Percentiles rank a stretch among this genome's conserved stretches.
phyloP scores from a whole-genome alignment of 495 filamentous ascomycete genomes.

The Gamarada debralockiae region DNA sequence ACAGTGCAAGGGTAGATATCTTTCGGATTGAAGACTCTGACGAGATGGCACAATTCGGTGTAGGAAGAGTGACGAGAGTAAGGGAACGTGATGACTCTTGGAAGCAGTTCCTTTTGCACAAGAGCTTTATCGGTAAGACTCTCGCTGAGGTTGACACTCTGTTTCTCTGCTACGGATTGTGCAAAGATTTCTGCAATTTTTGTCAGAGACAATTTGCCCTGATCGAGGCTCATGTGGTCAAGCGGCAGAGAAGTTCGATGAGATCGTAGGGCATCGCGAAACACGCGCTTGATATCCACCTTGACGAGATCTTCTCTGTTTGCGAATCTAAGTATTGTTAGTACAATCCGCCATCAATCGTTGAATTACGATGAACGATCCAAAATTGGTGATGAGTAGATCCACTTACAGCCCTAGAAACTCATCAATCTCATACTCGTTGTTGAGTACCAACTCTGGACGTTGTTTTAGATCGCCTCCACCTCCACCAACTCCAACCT shows the following conservation, averaged over 20 bases:
- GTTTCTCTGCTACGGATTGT: constrained; percentile 4
- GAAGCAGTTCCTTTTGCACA: constrained; percentile 20
- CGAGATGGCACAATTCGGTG: constrained; percentile 67
- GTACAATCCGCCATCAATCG: no score
- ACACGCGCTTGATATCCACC: constrained; percentile 22
- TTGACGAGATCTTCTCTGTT: constrained; percentile 22
- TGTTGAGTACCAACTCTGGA: constrained; percentile 58
- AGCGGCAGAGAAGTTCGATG: constrained; percentile 31
- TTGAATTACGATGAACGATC: no score
- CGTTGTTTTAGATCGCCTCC: constrained; percentile 66
- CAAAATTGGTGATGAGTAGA: no score
- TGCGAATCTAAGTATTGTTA: constrained; percentile 11
- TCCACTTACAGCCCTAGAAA: constrained; percentile 46
- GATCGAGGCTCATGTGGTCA: constrained; percentile 36
- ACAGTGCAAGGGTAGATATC: constrained; percentile 87
- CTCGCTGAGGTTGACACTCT: background rate
- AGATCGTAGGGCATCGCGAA: constrained; percentile 22
- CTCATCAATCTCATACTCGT: constrained; percentile 35
- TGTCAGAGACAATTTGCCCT: constrained; percentile 40
- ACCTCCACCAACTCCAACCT: constrained; percentile 76
- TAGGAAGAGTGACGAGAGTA: constrained; percentile 93
- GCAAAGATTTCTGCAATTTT: constrained; percentile 36
- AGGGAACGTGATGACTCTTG: constrained; percentile 59
- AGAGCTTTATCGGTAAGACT: background rate
- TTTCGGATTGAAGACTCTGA: constrained; percentile 62